Evolutionary conservation across 331 rosid species (phyloP).

Genomic region (Quercus tomentella): DNA sequence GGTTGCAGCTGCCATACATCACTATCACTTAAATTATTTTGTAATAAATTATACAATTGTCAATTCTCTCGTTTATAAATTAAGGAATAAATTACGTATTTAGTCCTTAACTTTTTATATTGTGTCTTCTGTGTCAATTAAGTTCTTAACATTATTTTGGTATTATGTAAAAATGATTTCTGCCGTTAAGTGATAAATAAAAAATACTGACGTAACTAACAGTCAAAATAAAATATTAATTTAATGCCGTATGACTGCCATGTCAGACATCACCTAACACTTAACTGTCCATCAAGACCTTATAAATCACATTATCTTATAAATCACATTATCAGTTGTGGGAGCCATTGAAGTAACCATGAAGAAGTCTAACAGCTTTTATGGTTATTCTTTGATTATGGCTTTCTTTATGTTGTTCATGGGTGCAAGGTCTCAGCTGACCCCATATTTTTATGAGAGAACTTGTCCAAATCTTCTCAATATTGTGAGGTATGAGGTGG

Average conservation of each 20-base stretch:
- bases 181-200: too few relatives aligned
- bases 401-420: slow-evolving; percentile 33
- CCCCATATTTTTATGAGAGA: slow-evolving; percentile 51
- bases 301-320: not conserved
- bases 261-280: too few relatives aligned
- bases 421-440: slow-evolving; percentile 47
- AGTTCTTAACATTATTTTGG: too few relatives aligned
- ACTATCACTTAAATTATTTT: slow-evolving; percentile 8
- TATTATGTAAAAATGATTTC: too few relatives aligned
- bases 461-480: slow-evolving; percentile 56
- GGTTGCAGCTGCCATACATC: slow-evolving; percentile 33
- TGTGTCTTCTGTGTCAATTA: too few relatives aligned
- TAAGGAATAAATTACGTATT: too few relatives aligned
- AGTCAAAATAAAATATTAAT: too few relatives aligned
- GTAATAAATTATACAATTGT: not conserved
- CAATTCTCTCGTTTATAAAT: not conserved
- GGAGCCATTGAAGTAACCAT: slow-evolving; percentile 16
- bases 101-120: too few relatives aligned
- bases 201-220: too few relatives aligned
- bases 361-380: slow-evolving; percentile 30
- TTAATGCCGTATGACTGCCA: too few relatives aligned
- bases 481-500: slow-evolving; percentile 57
- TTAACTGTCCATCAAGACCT: not conserved
- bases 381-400: slow-evolving; percentile 20
- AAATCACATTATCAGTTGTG: not conserved